Evolutionary conservation across 257 asterid species (phyloP).

Genomic region (Echites panduratus): DNA sequence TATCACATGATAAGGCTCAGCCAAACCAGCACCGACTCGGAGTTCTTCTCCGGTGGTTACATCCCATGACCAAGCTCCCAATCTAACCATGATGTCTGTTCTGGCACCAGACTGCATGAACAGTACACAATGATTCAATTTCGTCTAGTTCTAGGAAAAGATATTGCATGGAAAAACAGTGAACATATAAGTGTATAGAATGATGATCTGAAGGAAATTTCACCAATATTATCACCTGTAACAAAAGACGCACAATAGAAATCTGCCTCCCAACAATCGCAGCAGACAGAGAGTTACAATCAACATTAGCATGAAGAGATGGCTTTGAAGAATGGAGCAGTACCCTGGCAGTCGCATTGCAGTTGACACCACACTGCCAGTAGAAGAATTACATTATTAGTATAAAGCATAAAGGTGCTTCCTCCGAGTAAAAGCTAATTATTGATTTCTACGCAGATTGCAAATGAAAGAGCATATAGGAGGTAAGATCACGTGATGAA

Average conservation of each 20-base stretch:
- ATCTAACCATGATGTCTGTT: constrained; percentile 46
- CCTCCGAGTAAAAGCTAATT: not conserved
- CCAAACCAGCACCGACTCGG: constrained; percentile 75
- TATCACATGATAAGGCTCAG: constrained; percentile 60
- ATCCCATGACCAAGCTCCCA: constrained; percentile 89
- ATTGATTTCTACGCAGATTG: not conserved
- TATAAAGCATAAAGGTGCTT: not conserved
- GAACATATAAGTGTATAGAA: not conserved
- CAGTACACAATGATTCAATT: not conserved
- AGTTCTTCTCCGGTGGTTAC: constrained; percentile 59
- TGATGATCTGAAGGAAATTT: not conserved
- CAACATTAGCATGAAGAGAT: constrained; percentile 60
- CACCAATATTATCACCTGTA: constrained; percentile 35
- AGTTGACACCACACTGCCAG: constrained; percentile 58
- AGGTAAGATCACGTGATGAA: not conserved
- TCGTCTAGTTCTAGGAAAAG: not conserved
- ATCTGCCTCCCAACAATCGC: constrained; percentile 58
- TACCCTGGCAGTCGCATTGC: constrained; percentile 58
- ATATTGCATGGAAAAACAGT: not conserved
- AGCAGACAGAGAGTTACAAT: constrained; percentile 64
- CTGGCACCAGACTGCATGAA: constrained; percentile 51
- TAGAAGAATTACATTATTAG: not conserved
- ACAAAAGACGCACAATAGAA: constrained; percentile 43
- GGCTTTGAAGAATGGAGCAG: constrained; percentile 70
- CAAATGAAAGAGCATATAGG: not conserved